A percentile compares a stretch with the other conserved stretches of the same genome.
Conservation (phyloP, 176 grass and related monocot species). For the Tillandsia leiboldiana region DNA sequence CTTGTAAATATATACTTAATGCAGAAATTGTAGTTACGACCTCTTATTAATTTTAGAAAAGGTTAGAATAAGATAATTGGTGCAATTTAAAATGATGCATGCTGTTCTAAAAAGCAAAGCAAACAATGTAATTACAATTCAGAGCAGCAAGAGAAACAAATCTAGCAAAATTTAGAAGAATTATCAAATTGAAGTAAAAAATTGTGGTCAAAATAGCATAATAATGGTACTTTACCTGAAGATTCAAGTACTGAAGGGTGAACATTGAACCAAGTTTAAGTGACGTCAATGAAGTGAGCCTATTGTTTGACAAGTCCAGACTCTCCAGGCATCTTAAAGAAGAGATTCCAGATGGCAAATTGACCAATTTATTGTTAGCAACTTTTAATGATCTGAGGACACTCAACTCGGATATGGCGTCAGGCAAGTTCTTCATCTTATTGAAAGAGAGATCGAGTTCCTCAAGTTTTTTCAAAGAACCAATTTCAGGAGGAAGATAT, state of each 20-base stretch:
- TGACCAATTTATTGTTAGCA: constrained; percentile 85
- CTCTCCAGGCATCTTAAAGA: constrained; percentile 68
- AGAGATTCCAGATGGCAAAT: constrained; percentile 65
- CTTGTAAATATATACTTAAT: not conserved
- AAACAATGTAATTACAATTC: not conserved
- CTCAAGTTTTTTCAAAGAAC: constrained; percentile 60
- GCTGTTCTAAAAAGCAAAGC: too few species aligned
- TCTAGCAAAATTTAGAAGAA: not conserved
- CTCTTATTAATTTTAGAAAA: not conserved
- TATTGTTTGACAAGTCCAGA: constrained; percentile 89
- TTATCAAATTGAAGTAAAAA: not conserved
- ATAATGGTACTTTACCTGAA: constrained; percentile 47
- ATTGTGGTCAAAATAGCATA: not conserved
- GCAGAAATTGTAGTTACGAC: not conserved
- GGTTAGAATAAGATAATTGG: not conserved
- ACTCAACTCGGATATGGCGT: constrained; percentile 57
- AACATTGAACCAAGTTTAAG: constrained; percentile 74
- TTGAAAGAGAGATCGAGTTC: constrained; percentile 97
- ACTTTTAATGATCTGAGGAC: constrained; percentile 70
- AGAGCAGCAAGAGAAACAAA: not conserved
- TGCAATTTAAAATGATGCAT: too few species aligned
- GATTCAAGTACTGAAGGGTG: constrained; percentile 71
- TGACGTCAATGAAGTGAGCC: constrained; percentile 61
- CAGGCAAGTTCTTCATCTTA: constrained; percentile 89
- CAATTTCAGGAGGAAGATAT: constrained; percentile 93